Percentiles rank a stretch among this genome's conserved stretches.
Evolutionary conservation across 176 grass and related monocot species (phyloP).

Genomic region (Avena insularis): DNA sequence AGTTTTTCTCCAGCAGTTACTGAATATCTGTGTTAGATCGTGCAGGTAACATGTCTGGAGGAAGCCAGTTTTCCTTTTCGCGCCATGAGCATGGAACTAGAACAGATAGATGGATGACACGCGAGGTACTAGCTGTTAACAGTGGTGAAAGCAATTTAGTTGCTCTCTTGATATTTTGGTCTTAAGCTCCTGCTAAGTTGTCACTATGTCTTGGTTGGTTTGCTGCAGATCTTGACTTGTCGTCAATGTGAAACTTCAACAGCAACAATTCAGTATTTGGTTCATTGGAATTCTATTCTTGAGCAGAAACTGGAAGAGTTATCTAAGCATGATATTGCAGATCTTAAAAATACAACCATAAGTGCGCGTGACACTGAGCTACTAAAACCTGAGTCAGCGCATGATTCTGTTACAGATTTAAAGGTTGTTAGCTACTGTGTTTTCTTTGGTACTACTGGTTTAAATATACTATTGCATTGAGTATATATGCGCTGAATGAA

Average conservation of each 20-base stretch:
- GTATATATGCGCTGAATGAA: background rate
- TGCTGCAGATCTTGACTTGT: background rate
- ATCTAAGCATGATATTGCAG: background rate
- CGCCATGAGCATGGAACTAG: constrained; percentile 84
- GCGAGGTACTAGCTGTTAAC: constrained; percentile 57
- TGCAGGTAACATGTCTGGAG: constrained; percentile 77
- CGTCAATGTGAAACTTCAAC: background rate
- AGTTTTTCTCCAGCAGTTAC: background rate
- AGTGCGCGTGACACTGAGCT: background rate
- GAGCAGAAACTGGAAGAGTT: background rate
- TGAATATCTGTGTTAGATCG: constrained; percentile 41
- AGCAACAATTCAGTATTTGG: background rate
- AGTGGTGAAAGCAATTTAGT: background rate
- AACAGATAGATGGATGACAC: constrained; percentile 87
- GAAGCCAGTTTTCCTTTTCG: constrained; percentile 68
- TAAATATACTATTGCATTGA: background rate
- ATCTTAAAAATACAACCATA: background rate
- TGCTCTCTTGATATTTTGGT: background rate
- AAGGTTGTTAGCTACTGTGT: background rate
- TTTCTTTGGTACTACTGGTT: background rate
- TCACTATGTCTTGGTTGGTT: background rate
- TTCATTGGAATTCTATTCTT: background rate
- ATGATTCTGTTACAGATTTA: background rate
- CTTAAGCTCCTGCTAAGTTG: background rate
- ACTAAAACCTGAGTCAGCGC: background rate